These are phyloP conservation scores for Platanthera guangdongensis DNA, from an alignment of 106 monocot species.

Conservation along the genomic window DNA sequence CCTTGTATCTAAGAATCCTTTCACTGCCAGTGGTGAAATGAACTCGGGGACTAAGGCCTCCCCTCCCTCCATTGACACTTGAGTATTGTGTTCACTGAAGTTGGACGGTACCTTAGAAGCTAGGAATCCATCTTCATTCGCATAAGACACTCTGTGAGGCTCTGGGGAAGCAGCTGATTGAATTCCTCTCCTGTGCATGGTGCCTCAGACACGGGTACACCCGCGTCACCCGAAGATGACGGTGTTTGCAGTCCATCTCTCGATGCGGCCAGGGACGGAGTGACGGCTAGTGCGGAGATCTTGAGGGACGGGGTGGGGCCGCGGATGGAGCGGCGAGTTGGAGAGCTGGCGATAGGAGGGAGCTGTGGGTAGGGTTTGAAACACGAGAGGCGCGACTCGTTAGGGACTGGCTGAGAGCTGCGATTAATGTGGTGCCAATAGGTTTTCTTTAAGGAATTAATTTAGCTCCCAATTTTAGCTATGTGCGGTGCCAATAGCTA, in stretches of 20 bases:
- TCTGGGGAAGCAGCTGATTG: neutral
- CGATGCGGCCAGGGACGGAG: neutral
- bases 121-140: constrained; percentile 2
- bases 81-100: neutral
- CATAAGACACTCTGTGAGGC: neutral
- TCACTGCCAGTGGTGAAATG: neutral
- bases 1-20: neutral
- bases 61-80: neutral
- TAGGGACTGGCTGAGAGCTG: no score
- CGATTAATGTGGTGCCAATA: no score
- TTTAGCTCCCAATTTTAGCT: no score
- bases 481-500: no score
- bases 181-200: neutral
- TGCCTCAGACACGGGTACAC: neutral
- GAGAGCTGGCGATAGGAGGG: no score
- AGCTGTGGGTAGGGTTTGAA: no score
- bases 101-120: neutral
- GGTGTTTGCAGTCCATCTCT: no score
- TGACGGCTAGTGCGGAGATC: no score
- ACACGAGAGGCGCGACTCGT: no score
- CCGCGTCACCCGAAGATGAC: neutral
- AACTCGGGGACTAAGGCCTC: neutral
- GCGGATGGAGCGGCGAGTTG: no score
- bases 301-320: no score
- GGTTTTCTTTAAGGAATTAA: no score